Evolutionary conservation across 164 flowering plant genomes (phyloP), one percentile per base, ranked within the genome.

Genomic region (Stephania yunnanensis): DNA sequence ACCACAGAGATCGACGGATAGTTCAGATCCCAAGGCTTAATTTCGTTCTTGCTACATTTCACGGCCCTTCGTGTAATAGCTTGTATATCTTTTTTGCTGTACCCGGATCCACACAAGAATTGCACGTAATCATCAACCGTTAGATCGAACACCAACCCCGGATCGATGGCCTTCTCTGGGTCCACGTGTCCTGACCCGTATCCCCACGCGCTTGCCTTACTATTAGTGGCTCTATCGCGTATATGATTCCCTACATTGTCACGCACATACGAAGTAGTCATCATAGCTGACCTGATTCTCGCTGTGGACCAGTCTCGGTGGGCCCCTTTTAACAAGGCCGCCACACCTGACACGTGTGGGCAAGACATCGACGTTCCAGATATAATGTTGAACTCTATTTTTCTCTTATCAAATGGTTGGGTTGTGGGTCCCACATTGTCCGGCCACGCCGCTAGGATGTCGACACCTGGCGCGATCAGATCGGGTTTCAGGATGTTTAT

Each of bases 391-490:
- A 87, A 89, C 64, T 78, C 86, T 1, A 84, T 75, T 1, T 82
- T 75, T 30, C 91, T 78, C 2, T 58, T 44, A 48, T 91, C 91
- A 0, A 65, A 46, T 1, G 73, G 1, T 0, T 82, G 25, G 5
- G 61, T 80, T 0, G 83, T 73, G 0, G 89, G 91, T 0, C 83
- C 50, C 20, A 82, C 71, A 0, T 55, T 74, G 12, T 76, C 83
- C 0, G 89, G 81, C 90, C 90, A 91, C 0, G 88, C 90, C 4
- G 95, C 95, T 53, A 89, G 75, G 81, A 91, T 90, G 81, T 88
- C 66, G 70, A 87, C 89, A 31, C 95, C 95, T 46, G 95, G 92
- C 2, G 90, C 95, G 8, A 87, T 75, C 48, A 90, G 1, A 71
- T 90, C 95, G 13, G 95, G 95, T 67, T 90, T 90, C 30, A 88